Evolutionary conservation across 768 basidiomycete genomes (phyloP).

Genomic region (Rhodotorula babjevae): DNA sequence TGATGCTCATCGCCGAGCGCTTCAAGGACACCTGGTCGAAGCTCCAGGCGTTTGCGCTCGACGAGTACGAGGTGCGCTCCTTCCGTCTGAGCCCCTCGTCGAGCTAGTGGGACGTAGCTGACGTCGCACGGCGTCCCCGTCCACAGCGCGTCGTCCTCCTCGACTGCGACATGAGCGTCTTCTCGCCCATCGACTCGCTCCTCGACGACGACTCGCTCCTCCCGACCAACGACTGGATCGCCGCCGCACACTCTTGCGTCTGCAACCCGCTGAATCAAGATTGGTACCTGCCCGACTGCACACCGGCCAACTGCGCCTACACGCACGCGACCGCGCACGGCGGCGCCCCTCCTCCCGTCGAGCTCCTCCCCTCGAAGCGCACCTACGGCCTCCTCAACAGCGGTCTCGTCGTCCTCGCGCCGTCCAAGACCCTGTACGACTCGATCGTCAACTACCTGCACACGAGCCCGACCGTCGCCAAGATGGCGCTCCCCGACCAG

Average conservation of each 20-base stretch:
- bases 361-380: constrained; percentile 55
- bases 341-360: constrained; percentile 51
- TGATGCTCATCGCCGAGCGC: constrained; percentile 42
- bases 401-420: constrained; percentile 77
- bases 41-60: constrained; percentile 48
- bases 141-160: constrained; percentile 64
- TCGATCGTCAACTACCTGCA: constrained; percentile 59
- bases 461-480: constrained; percentile 55
- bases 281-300: constrained; percentile 89
- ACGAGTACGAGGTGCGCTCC: constrained; percentile 46
- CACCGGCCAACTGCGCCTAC: constrained; percentile 82
- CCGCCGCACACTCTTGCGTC: constrained; percentile 81
- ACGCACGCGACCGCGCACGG: constrained; percentile 49
- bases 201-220: constrained; percentile 47
- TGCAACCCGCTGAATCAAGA: constrained; percentile 81
- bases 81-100: too few species aligned
- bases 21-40: constrained; percentile 60
- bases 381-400: constrained; percentile 80
- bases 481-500: constrained; percentile 78
- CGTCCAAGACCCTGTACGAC: constrained; percentile 58
- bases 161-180: constrained; percentile 82
- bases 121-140: too few species aligned
- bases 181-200: constrained; percentile 71
- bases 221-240: constrained; percentile 67
- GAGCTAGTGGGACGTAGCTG: not conserved